Evolutionary conservation across 2,329 filamentous ascomycete genomes (phyloP), one percentile per base, ranked within the genome.

Genomic region (Clonostachys sp.): DNA sequence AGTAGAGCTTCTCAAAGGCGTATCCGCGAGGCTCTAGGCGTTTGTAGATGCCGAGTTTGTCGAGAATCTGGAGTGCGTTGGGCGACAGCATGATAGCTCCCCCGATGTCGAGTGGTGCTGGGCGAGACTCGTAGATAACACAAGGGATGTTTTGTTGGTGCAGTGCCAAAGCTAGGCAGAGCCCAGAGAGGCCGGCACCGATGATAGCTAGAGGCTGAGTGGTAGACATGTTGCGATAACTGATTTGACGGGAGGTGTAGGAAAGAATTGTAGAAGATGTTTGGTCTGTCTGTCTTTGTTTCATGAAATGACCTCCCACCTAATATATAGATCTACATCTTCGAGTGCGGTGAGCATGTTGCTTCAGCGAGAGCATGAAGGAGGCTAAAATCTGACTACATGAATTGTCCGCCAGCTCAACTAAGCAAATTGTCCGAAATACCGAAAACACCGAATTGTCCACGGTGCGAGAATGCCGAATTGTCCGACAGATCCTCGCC

Each of bases 81-180:
- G 80, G 80, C 0, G 78, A 80, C 3, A 83, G 70, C 73, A 81
- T 80, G 30, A 84, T 65, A 1, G 75, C 78, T 3, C 80, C 80
- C n/a, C 75, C 74, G 20, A 74, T 73, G 49, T 74, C 67, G 3
- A 72, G 65, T 2, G 71, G 65, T 0, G 67, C 65, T 1, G 62
- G 49, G 9, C 74, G 69, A 12, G 68, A 64, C 50, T 83, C 80
- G 50, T 80, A 83, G 44, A 83, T 61, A 4, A 62, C 73, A 50
- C 63, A 68, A 6, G 65, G 53, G 41, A 84, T 81, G 39, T 64
- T 63, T 48, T 77, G 67, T 34, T 72, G 64, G 48, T 81, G 71
- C 0, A 85, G 65, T 3, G 75, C 68, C 0, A 85, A 66, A 1
- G 78, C 78, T 0, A 84, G 67, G 1, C 72, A 67, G 7, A 84